phyloP scores from a whole-genome alignment of 2,329 filamentous ascomycete genomes.

The Kalmusia sp. region DNA sequence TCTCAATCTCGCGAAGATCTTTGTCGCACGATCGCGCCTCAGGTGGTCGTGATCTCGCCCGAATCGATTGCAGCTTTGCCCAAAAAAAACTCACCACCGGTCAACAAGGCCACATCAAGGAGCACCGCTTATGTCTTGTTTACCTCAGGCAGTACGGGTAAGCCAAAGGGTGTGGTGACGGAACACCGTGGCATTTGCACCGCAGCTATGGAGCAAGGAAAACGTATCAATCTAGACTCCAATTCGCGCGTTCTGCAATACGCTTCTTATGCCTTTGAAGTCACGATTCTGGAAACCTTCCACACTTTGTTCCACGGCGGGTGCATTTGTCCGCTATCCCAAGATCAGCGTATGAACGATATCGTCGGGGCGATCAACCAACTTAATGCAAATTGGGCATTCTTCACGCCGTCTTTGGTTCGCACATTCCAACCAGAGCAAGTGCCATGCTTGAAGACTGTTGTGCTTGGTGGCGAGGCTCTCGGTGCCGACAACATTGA shows the following conservation, averaged over 20 bases:
- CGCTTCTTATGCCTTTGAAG: conserved; percentile 64
- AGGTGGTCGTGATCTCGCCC: not conserved
- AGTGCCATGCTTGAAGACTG: conserved; percentile 10
- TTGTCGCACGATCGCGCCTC: not conserved
- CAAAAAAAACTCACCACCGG: not conserved
- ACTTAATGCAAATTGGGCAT: conserved; percentile 6
- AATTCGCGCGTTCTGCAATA: conserved; percentile 56
- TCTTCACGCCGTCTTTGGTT: conserved; percentile 17
- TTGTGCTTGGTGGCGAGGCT: conserved; percentile 20
- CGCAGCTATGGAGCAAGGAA: conserved; percentile 13
- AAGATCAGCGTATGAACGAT: conserved; percentile 57
- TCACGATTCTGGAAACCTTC: conserved; percentile 62
- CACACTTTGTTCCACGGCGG: conserved; percentile 63
- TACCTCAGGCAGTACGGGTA: conserved; percentile 50
- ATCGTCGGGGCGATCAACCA: conserved; percentile 57
- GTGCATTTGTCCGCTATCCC: conserved; percentile 65
- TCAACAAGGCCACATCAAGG: not conserved
- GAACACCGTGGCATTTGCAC: conserved; percentile 63
- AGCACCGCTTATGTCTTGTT: conserved; percentile 41
- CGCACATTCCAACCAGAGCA: conserved; percentile 12
- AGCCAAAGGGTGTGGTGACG: conserved; percentile 66
- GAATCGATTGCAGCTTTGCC: not conserved
- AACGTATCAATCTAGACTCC: conserved; percentile 26
- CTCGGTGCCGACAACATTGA: conserved; percentile 7
- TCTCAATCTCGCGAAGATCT: not conserved